Evolutionary conservation across 2,329 filamentous ascomycete species (phyloP), one percentile per base, ranked within the genome.

Genomic region (Calonectria ilicicola): DNA sequence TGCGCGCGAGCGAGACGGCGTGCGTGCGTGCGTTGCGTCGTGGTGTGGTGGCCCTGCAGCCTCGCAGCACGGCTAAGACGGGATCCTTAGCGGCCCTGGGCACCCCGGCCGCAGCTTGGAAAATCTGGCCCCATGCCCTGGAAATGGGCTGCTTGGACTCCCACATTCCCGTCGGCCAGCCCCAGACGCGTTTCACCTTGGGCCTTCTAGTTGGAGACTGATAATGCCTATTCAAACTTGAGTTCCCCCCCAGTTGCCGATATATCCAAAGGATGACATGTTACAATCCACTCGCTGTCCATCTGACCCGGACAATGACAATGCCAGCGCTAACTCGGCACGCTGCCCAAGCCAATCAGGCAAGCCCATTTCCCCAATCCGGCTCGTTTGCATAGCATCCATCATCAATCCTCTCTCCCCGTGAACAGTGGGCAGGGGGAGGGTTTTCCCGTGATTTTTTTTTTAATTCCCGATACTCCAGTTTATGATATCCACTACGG

Each of bases 21-120:
- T 32, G 46, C 9, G 26, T 29, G 19, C 5, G 49, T 27, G 19
- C 19, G 51, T 27, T 12, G 12, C 40, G 23, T 27, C 14, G 38
- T n/a, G 27, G 27, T 10, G 32, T 27, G 56, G 56, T 26, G 32
- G 56, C 56, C 60, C 60, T 46, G 38, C 40, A 40, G 44, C 44
- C 23, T 23, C 64, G 42, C 53, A 70, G 51, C 68, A 66, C 68
- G 68, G 68, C 68, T 70, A 70, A 70, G 29, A 70, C 68, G 68
- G 68, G 68, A 70, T 67, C 68, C 44, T 42, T 70, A 70, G 68
- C 42, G 51, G 26, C 19, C 42, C 40, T 63, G 26, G 49, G 40
- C 19, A 27, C 65, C 65, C 65, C 40, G 42, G 65, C 21, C 65
- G 38, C 56, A 19, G 32, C 29, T 19, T 51, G 47, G 21, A 51